Percentiles rank a stretch among this genome's conserved stretches.
Conservation (phyloP, 352 stramenopile genomes). For the Pythium volutum region DNA sequence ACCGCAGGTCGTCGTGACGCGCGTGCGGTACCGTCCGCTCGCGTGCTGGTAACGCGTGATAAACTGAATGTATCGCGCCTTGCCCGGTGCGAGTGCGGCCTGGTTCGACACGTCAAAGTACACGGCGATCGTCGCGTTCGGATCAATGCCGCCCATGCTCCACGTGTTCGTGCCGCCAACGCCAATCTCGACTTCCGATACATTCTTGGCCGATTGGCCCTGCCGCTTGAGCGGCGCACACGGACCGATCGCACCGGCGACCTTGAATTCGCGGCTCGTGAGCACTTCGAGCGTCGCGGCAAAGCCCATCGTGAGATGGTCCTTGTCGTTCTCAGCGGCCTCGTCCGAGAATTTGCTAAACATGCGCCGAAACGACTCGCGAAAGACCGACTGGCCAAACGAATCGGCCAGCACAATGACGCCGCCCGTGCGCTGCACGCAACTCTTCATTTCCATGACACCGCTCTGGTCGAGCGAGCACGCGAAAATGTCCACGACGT, state of each 20-base stretch:
- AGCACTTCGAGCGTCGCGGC: constrained; percentile 95
- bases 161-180: constrained; percentile 90
- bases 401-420: constrained; percentile 98
- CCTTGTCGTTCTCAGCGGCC: constrained; percentile 92
- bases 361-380: constrained; percentile 97
- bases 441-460: constrained; percentile 98
- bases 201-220: constrained; percentile 85
- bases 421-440: constrained; percentile 97
- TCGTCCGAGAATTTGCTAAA: constrained; percentile 96
- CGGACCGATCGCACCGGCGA: constrained; percentile 96
- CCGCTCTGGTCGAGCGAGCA: constrained; percentile 97
- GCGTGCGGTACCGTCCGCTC: constrained; percentile 93
- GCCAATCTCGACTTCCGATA: constrained; percentile 97
- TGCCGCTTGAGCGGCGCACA: constrained; percentile 96
- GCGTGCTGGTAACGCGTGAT: constrained; percentile 99
- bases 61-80: constrained; percentile 97
- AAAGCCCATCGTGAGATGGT: constrained; percentile 96
- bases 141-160: constrained; percentile 97
- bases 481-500: constrained; percentile 99
- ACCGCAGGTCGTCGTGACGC: constrained; percentile 97
- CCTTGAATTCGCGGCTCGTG: constrained; percentile 98
- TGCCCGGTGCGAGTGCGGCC: constrained; percentile 58
- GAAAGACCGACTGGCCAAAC: constrained; percentile 98
- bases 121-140: constrained; percentile 96
- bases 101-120: constrained; percentile 99